Evolutionary conservation across 148 eudicot genomes (phyloP), one percentile per base, ranked within the genome.

Genomic region (Silene latifolia): DNA sequence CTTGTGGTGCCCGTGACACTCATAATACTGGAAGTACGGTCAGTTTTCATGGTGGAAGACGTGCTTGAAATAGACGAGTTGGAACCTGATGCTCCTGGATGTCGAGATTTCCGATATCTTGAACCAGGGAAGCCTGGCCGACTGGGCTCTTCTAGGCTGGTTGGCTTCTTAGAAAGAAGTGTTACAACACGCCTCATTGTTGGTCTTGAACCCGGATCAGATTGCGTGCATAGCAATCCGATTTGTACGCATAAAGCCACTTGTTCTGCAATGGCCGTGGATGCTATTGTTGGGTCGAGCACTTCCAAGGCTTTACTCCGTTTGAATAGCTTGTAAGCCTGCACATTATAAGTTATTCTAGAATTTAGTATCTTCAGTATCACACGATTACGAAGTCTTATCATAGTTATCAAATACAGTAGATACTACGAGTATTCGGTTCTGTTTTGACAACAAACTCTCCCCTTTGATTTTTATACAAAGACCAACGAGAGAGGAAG

Each of bases 281-380:
- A 44, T 48, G 80, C 90, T 78, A 91, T 65, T 61, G 77, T 18
- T 32, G 89, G 81, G 77, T 94, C 97, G 80, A 91, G 78, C 21
- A 91, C 77, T 63, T 90, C 98, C 70, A 85, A 47, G 79, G 86
- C 83, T 76, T 78, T 87, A 10, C 88, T 79, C 59, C 80, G 85
- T 81, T 82, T 86, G 86, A 80, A 87, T 70, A 86, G 81, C 80
- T 90, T 87, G 76, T 84, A 94, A 32, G 88, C 93, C 98, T 94
- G 90, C 25, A 47, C 35, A 7, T 27, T 23, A n/a, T 58, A 75
- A 72, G 47, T n/a, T n/a, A n/a, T n/a, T n/a, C n/a, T n/a, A n/a
- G n/a, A n/a, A n/a, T n/a, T n/a, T n/a, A n/a, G n/a, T n/a, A n/a
- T n/a, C n/a, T n/a, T n/a, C n/a, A n/a, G n/a, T n/a, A n/a, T n/a